These are phyloP conservation scores for Hyphodiscus sp. DNA, from an alignment of 2,329 filamentous ascomycete genomes.

Conservation along the genomic window DNA sequence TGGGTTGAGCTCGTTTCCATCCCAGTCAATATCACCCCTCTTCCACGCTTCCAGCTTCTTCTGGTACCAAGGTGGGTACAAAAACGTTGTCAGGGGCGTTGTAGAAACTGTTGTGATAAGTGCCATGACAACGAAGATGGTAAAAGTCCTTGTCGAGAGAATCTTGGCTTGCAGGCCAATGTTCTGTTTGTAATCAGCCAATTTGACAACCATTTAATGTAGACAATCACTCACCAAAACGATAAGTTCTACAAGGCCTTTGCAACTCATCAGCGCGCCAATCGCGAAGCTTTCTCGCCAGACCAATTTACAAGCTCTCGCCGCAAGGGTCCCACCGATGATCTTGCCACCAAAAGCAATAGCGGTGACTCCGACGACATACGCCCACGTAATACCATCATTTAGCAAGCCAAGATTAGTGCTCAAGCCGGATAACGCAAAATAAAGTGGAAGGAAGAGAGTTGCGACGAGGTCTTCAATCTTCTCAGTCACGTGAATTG, in stretches of 20 bases:
- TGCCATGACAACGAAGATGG: slow-evolving; percentile 93
- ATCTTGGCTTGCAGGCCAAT: slow-evolving; percentile 82
- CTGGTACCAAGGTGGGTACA: slow-evolving; percentile 76
- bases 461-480: slow-evolving; percentile 85
- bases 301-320: slow-evolving; percentile 66
- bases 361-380: slow-evolving; percentile 74
- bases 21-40: slow-evolving; percentile 87
- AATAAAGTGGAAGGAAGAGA: slow-evolving; percentile 85
- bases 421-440: slow-evolving; percentile 82
- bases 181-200: slow-evolving; percentile 39
- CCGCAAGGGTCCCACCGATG: slow-evolving; percentile 72
- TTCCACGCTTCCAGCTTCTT: slow-evolving; percentile 69
- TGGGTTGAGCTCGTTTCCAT: slow-evolving; percentile 44
- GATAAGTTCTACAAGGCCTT: slow-evolving; percentile 89
- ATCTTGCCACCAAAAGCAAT: slow-evolving; percentile 85
- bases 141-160: slow-evolving; percentile 74
- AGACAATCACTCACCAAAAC: slow-evolving; percentile 61
- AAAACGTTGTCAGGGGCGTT: slow-evolving; percentile 63
- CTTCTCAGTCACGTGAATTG: slow-evolving; percentile 87
- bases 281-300: slow-evolving; percentile 90
- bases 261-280: slow-evolving; percentile 91
- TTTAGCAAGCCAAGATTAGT: slow-evolving; percentile 83
- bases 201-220: neutral
- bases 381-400: slow-evolving; percentile 78
- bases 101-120: slow-evolving; percentile 79